Percentiles rank a stretch among this genome's conserved stretches.
Evolutionary conservation across 2,329 filamentous ascomycete genomes (phyloP).

Genomic region (Eutypa lata): DNA sequence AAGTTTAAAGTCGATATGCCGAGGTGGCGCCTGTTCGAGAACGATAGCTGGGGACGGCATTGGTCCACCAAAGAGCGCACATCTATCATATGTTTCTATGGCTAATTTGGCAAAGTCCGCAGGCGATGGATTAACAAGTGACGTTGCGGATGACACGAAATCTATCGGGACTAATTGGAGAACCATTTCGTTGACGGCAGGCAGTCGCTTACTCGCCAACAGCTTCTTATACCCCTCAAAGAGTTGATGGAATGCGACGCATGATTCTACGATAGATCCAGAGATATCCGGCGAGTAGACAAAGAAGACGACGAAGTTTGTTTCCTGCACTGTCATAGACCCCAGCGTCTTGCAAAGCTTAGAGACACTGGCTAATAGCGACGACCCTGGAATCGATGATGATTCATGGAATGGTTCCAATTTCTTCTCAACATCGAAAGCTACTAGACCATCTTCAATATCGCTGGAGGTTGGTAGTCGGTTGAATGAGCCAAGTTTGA

Average conservation of each 20-base stretch:
- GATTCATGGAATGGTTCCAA: conserved; percentile 37
- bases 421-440: conserved; percentile 47
- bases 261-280: conserved; percentile 65
- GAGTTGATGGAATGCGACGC: conserved; percentile 69
- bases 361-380: conserved; percentile 46
- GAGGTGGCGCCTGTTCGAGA: conserved; percentile 67
- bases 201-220: conserved; percentile 45
- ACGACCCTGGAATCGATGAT: conserved; percentile 40
- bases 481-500: conserved; percentile 67
- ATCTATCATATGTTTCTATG: conserved; percentile 76
- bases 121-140: conserved; percentile 60
- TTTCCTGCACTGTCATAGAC: conserved; percentile 39
- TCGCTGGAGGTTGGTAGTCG: conserved; percentile 41
- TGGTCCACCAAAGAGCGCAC: conserved; percentile 53
- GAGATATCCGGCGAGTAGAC: conserved; percentile 65
- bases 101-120: conserved; percentile 61
- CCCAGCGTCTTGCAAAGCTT: conserved; percentile 45
- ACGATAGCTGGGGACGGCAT: conserved; percentile 68
- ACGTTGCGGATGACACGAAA: conserved; percentile 61
- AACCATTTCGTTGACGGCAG: conserved; percentile 62
- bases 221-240: conserved; percentile 60
- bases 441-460: conserved; percentile 46
- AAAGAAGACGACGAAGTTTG: conserved; percentile 73
- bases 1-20: conserved; percentile 73
- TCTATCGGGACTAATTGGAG: conserved; percentile 72